Conservation (phyloP, 495 filamentous ascomycete species). For the Aspergillus panamensis region DNA sequence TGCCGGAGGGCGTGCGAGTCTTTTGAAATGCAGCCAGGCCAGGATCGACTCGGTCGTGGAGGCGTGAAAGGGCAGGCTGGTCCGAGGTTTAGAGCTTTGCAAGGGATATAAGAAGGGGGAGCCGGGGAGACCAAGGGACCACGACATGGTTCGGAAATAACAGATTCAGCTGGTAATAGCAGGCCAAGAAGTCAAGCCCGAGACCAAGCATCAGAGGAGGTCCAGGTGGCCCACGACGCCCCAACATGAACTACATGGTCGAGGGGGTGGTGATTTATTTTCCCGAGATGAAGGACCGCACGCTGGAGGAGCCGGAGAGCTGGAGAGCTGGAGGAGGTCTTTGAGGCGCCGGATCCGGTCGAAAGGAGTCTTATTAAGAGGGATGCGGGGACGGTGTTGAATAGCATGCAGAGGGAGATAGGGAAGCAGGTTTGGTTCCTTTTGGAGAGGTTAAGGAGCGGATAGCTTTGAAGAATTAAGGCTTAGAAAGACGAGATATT, state of each 20-base stretch:
- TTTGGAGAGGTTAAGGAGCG: too few relatives aligned
- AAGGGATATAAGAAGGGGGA: background rate
- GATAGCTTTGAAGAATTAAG: too few relatives aligned
- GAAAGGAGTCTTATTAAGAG: slow-evolving; percentile 50
- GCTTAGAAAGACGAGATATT: too few relatives aligned
- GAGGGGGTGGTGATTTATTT: slow-evolving; percentile 55
- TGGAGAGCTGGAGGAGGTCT: slow-evolving; percentile 60
- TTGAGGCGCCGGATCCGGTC: slow-evolving; percentile 53
- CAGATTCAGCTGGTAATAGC: background rate
- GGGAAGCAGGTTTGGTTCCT: too few relatives aligned
- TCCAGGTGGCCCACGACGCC: slow-evolving; percentile 11
- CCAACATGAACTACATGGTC: slow-evolving; percentile 28
- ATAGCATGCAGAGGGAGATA: slow-evolving; percentile 12
- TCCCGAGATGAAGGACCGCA: slow-evolving; percentile 61
- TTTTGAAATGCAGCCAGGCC: slow-evolving; percentile 13
- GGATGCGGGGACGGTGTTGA: slow-evolving; percentile 7
- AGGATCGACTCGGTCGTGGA: slow-evolving; percentile 14
- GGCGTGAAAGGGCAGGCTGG: slow-evolving; percentile 9
- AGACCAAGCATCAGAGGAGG: slow-evolving; percentile 3
- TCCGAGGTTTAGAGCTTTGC: background rate
- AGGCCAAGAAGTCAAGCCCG: background rate
- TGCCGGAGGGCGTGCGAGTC: slow-evolving; percentile 5
- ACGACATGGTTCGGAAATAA: too few relatives aligned
- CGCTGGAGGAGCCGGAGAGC: slow-evolving; percentile 63
- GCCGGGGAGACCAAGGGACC: background rate